phyloP scores from a whole-genome alignment of 2,329 filamentous ascomycete species.

The Plenodomus biglobosus region DNA sequence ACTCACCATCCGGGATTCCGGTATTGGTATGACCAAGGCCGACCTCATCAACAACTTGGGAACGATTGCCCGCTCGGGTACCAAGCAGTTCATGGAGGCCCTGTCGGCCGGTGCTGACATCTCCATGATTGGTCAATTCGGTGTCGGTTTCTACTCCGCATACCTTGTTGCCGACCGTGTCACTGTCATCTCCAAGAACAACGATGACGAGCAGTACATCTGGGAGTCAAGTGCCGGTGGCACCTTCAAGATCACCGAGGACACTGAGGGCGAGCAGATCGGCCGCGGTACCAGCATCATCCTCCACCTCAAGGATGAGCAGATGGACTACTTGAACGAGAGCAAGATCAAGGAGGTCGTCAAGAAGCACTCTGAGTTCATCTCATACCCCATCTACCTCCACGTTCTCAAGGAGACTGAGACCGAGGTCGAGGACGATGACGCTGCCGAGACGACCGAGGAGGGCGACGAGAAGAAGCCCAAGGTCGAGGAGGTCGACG shows the following conservation, averaged over 20 bases:
- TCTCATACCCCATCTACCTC: conserved; percentile 99
- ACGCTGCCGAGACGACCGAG: conserved; percentile 65
- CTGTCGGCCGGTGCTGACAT: conserved; percentile 97
- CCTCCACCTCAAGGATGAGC: conserved; percentile 99
- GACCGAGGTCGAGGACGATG: conserved; percentile 97
- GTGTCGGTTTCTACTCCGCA: conserved; percentile 99
- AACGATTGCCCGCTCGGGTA: conserved; percentile 98
- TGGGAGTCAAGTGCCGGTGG: conserved; percentile 98
- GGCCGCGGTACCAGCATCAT: conserved; percentile 97
- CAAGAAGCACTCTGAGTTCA: conserved; percentile 99
- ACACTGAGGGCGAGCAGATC: conserved; percentile 87
- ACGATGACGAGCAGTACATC: conserved; percentile 99
- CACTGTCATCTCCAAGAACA: conserved; percentile 96
- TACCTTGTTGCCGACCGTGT: conserved; percentile 99
- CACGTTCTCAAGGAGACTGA: conserved; percentile 99
- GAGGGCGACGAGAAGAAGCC: conserved; percentile 90
- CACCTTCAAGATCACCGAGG: conserved; percentile 89
- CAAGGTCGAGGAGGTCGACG: conserved; percentile 90
- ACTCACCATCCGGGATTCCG: conserved; percentile 92
- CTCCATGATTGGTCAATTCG: conserved; percentile 99
- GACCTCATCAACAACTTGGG: conserved; percentile 99
- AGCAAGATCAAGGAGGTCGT: conserved; percentile 99
- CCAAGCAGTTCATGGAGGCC: conserved; percentile 99
- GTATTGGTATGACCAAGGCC: conserved; percentile 99
- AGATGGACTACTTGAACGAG: conserved; percentile 98